Base-by-base conservation (phyloP, 768 basidiomycete genomes). In the Cystobasidium tubakii region DNA sequence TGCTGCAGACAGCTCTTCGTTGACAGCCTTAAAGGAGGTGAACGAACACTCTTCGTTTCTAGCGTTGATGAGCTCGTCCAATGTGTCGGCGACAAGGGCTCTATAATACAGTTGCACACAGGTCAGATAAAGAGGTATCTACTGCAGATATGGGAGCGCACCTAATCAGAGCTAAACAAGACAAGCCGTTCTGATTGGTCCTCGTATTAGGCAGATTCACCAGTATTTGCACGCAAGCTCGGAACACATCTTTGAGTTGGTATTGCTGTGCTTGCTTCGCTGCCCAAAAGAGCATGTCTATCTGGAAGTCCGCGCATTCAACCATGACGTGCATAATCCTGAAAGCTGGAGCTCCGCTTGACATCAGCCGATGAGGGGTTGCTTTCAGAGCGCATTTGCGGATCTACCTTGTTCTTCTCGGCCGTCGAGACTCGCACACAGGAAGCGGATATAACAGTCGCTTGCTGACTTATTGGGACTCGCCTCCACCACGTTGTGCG, bases 271-370 rank as follows among this genome's bases (percentile, higher is more conserved):
- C 63, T 25, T 65, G 63, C 23, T 44, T 65, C 10, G 63, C 12
- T 21, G 63, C 33, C 63, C 63, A 65, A 21, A 65, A 27, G 15
- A 65, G 63, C 63, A 65, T 65, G 15, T 65, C 63, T 17, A 65
- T 10, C 12, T 36, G 9, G 23, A 65, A 65, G 25, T 65, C 63
- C 13, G 6, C 31, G 63, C 63, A 39, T 9, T 17, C 9, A 19
- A 25, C n/a, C 34, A 42, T 42, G 39, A 4, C 42, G 19, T 44
- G 31, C 33, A 65, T 27, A 19, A 33, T 33, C 9, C 9, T 10
- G 42, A 65, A 42, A 9, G 63, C 63, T 65, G 15, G 25, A 23
- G 25, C 1, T 13, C 21, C 33, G 57, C 6, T 3, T 23, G 4
- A 23, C 4, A 17, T 39, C 29, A 65, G 27, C 33, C 25, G n/a